Evolutionary conservation across 352 stramenopile species (phyloP).

Genomic region (Phytophthora pseudosyringae): DNA sequence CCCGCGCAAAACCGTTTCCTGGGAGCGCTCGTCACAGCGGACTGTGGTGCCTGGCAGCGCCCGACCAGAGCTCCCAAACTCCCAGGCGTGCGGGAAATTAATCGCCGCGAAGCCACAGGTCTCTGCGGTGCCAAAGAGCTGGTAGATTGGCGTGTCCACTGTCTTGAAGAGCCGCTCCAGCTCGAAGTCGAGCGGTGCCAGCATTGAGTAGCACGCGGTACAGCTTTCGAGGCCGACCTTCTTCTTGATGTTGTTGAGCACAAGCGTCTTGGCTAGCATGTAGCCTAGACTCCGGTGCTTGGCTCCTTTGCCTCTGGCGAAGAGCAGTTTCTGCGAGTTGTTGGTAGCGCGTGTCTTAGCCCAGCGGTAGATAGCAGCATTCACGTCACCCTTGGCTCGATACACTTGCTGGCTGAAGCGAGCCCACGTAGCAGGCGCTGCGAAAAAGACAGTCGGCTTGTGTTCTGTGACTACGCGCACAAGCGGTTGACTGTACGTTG

Average conservation of each 20-base stretch:
- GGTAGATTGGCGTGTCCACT: slow-evolving; percentile 84
- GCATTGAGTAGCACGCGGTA: slow-evolving; percentile 73
- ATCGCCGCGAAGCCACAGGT: slow-evolving; percentile 73
- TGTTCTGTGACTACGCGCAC: slow-evolving; percentile 58
- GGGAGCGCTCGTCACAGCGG: slow-evolving; percentile 64
- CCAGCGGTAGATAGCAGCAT: slow-evolving; percentile 76
- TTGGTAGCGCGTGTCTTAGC: slow-evolving; percentile 80
- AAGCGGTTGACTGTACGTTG: slow-evolving; percentile 52
- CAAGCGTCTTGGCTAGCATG: slow-evolving; percentile 78
- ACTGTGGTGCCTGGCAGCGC: slow-evolving; percentile 64
- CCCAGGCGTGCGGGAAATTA: slow-evolving; percentile 79
- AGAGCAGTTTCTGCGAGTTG: slow-evolving; percentile 82
- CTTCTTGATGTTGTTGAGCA: slow-evolving; percentile 84
- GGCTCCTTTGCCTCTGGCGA: slow-evolving; percentile 37
- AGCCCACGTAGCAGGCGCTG: slow-evolving; percentile 72
- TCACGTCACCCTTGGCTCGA: slow-evolving; percentile 74
- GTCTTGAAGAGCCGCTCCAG: slow-evolving; percentile 85
- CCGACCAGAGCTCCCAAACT: slow-evolving; percentile 72
- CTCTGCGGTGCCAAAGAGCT: slow-evolving; percentile 72
- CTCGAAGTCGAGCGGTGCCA: slow-evolving; percentile 81
- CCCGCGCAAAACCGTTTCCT: slow-evolving; percentile 68
- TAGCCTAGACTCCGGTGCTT: slow-evolving; percentile 74
- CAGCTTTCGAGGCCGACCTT: slow-evolving; percentile 80
- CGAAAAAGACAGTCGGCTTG: slow-evolving; percentile 83
- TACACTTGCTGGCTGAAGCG: slow-evolving; percentile 77